phyloP scores from a whole-genome alignment of 768 basidiomycete genomes.

The Pulveroboletus frians region DNA sequence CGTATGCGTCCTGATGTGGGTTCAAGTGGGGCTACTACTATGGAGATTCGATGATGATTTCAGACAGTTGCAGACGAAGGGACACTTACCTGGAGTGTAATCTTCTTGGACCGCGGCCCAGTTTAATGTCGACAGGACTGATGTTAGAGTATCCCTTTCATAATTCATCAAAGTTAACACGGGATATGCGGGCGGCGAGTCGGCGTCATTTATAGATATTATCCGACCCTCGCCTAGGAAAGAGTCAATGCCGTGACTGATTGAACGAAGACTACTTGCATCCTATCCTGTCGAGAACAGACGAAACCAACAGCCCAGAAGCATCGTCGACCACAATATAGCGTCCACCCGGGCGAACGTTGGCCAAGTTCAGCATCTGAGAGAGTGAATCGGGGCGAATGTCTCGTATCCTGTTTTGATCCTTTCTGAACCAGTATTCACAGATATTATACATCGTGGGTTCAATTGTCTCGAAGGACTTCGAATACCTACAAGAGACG shows the following conservation, averaged over 20 bases:
- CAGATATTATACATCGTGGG: constrained; percentile 85
- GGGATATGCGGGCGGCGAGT: constrained; percentile 90
- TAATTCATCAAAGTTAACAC: constrained; percentile 86
- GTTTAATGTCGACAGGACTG: constrained; percentile 67
- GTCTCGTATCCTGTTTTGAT: constrained; percentile 74
- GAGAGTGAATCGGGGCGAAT: constrained; percentile 85
- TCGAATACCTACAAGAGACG: constrained; percentile 61
- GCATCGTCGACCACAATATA: constrained; percentile 90
- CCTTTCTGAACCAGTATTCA: constrained; percentile 84
- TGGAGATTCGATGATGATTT: constrained; percentile 3
- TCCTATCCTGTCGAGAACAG: constrained; percentile 81
- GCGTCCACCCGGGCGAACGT: constrained; percentile 79
- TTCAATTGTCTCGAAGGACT: constrained; percentile 80
- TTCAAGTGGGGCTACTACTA: constrained; percentile 59
- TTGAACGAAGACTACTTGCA: constrained; percentile 38
- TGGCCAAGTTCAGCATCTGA: constrained; percentile 80
- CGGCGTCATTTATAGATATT: constrained; percentile 80
- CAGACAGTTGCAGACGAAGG: neutral
- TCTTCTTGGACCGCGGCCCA: constrained; percentile 86
- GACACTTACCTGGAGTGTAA: constrained; percentile 56
- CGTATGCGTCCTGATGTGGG: constrained; percentile 52
- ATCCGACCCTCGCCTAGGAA: constrained; percentile 69
- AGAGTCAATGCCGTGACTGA: neutral
- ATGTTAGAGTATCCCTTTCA: constrained; percentile 43
- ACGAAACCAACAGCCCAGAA: constrained; percentile 82